Base-by-base conservation (phyloP, 2,329 filamentous ascomycete species). In the Pseudomassariella vexata region DNA sequence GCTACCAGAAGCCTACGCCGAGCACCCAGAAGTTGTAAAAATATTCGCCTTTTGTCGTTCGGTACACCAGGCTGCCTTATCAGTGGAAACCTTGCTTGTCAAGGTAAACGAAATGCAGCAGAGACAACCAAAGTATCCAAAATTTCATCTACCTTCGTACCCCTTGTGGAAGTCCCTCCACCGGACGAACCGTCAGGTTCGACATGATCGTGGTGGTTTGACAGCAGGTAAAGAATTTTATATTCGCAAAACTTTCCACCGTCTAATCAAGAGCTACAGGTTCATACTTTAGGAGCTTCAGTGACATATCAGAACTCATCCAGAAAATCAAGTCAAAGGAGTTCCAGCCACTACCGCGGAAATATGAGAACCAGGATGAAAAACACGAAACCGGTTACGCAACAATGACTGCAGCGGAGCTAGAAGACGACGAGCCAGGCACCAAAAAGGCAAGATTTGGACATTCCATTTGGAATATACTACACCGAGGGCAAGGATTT, bases 201-300 rank as follows among this genome's bases (percentile, higher is more conserved):
- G 72, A 19, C 74, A 78, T 41, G 74, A 79, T 44, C 60, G 73
- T 38, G 73, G 74, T 12, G 72, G 73, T 16, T 60, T 74, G 14
- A 75, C 73, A 5, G 72, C 71, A 5, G 69, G 69, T 47, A 55
- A 59, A 43, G 18, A 48, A 47, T 32, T 14, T 12, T n/a, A 23
- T 27, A 7, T 23, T 32, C 8, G 14, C 14, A 21, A 16, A 12
- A 16, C 9, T 16, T 28, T 9, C 8, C 16, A 12, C n/a, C 3
- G 10, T 17, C 30, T 33, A 27, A 33, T 8, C 6, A 7, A 5
- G 9, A 5, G 9, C 6, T 12, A 21, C 39, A 47, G 50, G 54
- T 31, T 52, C 52, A 3, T 69, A 68, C 38, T 62, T 65, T 24
- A 53, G 53, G 29, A 68, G 63, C 8, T 68, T 69, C 39, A 50